A percentile compares a stretch with the other conserved stretches of the same genome.
Evolutionary conservation across 2,329 filamentous ascomycete genomes (phyloP).

Genomic region (Cladosporium sp.): DNA sequence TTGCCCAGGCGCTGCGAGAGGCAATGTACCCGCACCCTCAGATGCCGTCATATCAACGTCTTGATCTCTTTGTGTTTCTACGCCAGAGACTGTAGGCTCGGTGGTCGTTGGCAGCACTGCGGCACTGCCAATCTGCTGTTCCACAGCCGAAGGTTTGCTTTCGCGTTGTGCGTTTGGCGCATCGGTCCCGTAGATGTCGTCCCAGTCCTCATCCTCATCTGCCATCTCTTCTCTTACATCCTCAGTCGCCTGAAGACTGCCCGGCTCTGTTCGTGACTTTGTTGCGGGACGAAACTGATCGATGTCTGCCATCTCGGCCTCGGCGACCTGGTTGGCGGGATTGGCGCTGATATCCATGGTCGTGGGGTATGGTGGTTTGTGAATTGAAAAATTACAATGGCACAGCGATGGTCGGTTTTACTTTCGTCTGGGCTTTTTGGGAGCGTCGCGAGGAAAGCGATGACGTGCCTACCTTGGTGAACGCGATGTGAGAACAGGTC

Average conservation of each 20-base stretch:
- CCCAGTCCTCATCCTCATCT: constrained; percentile 28
- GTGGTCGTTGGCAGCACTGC: not conserved
- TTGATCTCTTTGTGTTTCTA: not conserved
- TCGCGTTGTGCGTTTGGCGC: constrained; percentile 1
- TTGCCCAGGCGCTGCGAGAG: constrained; percentile 7
- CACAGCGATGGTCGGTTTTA: too few species aligned
- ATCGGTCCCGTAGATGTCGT: constrained; percentile 28
- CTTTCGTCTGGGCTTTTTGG: not conserved
- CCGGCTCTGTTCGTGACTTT: not conserved
- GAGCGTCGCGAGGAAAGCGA: not conserved
- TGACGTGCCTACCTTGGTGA: constrained; percentile 2
- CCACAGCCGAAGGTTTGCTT: constrained; percentile 2
- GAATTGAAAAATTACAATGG: too few species aligned
- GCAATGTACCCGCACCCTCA: constrained; percentile 5
- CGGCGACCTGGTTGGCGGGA: constrained; percentile 5
- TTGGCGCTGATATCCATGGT: constrained; percentile 8
- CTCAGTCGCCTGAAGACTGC: constrained; percentile 4
- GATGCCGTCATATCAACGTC: not conserved
- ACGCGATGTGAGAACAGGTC: not conserved
- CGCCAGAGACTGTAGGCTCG: not conserved
- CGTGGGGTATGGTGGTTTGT: not conserved
- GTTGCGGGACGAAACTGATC: constrained; percentile 7
- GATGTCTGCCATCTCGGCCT: constrained; percentile 8
- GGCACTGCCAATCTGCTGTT: not conserved
- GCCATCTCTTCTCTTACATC: constrained; percentile 25